Evolutionary conservation across 2,329 filamentous ascomycete species (phyloP).

Genomic region (Dothiorella sarmentorum): DNA sequence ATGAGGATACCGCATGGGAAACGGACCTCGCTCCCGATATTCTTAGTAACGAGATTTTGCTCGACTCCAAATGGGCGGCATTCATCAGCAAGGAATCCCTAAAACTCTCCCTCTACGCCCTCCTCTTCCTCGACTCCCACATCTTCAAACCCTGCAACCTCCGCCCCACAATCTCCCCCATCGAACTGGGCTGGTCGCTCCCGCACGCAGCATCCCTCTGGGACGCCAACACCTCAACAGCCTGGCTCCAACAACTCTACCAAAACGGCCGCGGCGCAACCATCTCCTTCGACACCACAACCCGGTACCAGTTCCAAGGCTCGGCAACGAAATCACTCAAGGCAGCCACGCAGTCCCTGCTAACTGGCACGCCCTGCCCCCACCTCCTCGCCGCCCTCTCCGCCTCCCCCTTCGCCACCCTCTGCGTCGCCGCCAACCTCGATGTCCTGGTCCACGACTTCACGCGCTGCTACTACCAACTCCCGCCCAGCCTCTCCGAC

Average conservation of each 20-base stretch:
- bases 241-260: background rate
- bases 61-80: background rate
- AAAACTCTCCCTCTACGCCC: background rate
- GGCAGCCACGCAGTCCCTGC: background rate
- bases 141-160: background rate
- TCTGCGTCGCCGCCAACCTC: background rate
- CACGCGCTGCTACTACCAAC: background rate
- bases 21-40: background rate
- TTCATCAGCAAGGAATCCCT: background rate
- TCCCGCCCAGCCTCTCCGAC: background rate
- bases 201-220: background rate
- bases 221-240: background rate
- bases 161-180: background rate
- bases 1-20: background rate
- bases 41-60: background rate
- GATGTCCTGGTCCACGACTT: background rate
- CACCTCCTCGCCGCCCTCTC: background rate
- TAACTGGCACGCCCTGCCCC: background rate
- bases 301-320: background rate
- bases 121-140: background rate
- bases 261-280: background rate
- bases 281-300: background rate
- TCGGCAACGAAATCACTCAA: background rate
- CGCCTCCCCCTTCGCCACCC: background rate
- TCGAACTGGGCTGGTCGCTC: background rate